Evolutionary conservation across 495 filamentous ascomycete species (phyloP), one percentile per base, ranked within the genome.

Genomic region (Penicillium verhagenii): DNA sequence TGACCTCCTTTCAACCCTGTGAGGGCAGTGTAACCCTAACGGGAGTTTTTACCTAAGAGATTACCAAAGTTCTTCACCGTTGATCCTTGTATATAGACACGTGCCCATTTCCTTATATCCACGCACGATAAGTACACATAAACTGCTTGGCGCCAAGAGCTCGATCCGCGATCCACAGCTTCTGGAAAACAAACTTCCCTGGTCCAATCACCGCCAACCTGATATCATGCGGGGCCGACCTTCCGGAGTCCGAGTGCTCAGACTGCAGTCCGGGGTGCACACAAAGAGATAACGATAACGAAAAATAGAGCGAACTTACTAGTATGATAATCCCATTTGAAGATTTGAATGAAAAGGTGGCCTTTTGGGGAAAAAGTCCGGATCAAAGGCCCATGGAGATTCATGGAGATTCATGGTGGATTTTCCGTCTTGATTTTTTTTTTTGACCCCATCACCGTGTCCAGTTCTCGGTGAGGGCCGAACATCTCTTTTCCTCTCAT

Each of bases 181-280:
- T 74, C 72, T 73, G 68, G 72, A 74, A 74, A 52, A 63, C 56
- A 54, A 20, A 24, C 26, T 6, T 45, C 40, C 28, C 47, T 54
- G 4, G 21, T 10, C 66, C 71, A 71, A 70, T 70, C 20, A 60
- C 1, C 44, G 13, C 13, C 29, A 2, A 42, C 59, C 66, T 74
- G 70, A 74, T 72, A 70, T 74, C 71, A 72, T 71, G 67, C 71
- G 71, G 71, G 70, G 70, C 70, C 58, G 69, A 40, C 45, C 56
- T 66, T 60, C 69, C 61, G 65, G 64, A 68, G 58, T 61, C 65
- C 65, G 58, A 45, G 49, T 54, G 35, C 14, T 40, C 38, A 42
- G 24, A 52, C 16, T 26, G 23, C 20, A 40, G 19, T 40, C 37
- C 37, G 35, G 35, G 49, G 31, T n/a, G n/a, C 13, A 39, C 11